These are phyloP conservation scores for Micromonas commoda DNA, from an alignment of 139 green algal species.

Conservation along the genomic window DNA sequence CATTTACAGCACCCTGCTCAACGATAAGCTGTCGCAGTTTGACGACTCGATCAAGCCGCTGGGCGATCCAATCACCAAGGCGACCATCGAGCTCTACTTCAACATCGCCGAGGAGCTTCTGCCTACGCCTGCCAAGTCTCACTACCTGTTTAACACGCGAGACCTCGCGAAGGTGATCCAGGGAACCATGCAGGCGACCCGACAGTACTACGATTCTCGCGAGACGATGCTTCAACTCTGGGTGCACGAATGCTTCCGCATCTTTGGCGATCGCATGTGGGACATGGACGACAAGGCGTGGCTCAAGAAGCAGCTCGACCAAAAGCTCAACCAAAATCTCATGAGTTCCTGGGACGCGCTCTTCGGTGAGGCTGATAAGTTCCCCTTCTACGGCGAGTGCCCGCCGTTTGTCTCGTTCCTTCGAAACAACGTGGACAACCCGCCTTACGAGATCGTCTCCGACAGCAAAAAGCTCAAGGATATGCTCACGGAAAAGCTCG, in stretches of 20 bases:
- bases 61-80: slow-evolving; percentile 55
- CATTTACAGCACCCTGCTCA: slow-evolving; percentile 75
- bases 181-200: slow-evolving; percentile 63
- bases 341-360: slow-evolving; percentile 45
- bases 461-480: slow-evolving; percentile 61
- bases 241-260: slow-evolving; percentile 68
- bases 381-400: slow-evolving; percentile 37
- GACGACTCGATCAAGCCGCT: slow-evolving; percentile 68
- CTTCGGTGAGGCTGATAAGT: slow-evolving; percentile 44
- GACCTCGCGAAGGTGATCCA: slow-evolving; percentile 71
- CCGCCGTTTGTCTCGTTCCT: slow-evolving; percentile 77
- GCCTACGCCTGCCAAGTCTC: slow-evolving; percentile 69
- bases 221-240: slow-evolving; percentile 75
- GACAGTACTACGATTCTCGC: slow-evolving; percentile 68
- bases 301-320: slow-evolving; percentile 60
- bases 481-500: slow-evolving; percentile 61
- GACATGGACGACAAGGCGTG: slow-evolving; percentile 50
- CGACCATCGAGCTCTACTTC: slow-evolving; percentile 45
- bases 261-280: slow-evolving; percentile 73
- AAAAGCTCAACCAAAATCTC: slow-evolving; percentile 53
- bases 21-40: slow-evolving; percentile 63
- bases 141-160: slow-evolving; percentile 82
- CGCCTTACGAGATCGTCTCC: slow-evolving; percentile 66
- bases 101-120: slow-evolving; percentile 55
- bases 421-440: slow-evolving; percentile 53